Percentiles rank a stretch among this genome's conserved stretches.
phyloP scores from a whole-genome alignment of 78 protist genomes.

The Thecamonas trahens region DNA sequence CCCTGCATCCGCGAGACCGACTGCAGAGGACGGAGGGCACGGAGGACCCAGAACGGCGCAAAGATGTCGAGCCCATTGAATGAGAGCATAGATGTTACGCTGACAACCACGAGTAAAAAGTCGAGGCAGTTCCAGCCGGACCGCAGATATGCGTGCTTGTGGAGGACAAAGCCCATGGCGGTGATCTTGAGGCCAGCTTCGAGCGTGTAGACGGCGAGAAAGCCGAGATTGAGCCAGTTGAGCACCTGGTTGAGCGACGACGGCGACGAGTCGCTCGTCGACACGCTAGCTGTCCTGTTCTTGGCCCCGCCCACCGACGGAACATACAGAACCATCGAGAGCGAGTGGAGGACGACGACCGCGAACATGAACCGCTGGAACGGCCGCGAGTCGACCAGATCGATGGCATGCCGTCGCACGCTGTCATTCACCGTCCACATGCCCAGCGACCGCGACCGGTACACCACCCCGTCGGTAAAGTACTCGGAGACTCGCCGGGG shows the following conservation, averaged over 20 bases:
- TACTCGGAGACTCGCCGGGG: too few species aligned
- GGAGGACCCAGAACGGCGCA: slow-evolving; percentile 24
- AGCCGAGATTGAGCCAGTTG: neutral
- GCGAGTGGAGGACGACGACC: too few species aligned
- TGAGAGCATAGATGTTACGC: neutral
- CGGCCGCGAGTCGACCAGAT: too few species aligned
- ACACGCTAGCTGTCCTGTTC: too few species aligned
- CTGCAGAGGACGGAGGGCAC: slow-evolving; percentile 47
- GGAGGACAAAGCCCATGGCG: neutral
- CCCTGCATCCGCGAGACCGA: slow-evolving; percentile 12
- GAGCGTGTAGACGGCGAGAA: neutral
- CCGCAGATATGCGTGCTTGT: slow-evolving; percentile 12
- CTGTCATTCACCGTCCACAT: too few species aligned
- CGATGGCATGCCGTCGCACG: too few species aligned
- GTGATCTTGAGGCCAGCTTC: slow-evolving; percentile 11
- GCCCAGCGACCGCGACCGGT: too few species aligned
- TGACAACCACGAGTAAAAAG: slow-evolving; percentile 19
- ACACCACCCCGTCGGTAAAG: too few species aligned
- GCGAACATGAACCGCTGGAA: too few species aligned
- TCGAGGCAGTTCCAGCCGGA: slow-evolving; percentile 27
- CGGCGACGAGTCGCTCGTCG: neutral
- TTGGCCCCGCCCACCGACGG: too few species aligned
- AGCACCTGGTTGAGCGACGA: neutral
- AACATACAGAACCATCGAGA: neutral
- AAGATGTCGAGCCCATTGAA: neutral